phyloP scores from a whole-genome alignment of 2,329 filamentous ascomycete genomes.

The Diaporthe destruens region DNA sequence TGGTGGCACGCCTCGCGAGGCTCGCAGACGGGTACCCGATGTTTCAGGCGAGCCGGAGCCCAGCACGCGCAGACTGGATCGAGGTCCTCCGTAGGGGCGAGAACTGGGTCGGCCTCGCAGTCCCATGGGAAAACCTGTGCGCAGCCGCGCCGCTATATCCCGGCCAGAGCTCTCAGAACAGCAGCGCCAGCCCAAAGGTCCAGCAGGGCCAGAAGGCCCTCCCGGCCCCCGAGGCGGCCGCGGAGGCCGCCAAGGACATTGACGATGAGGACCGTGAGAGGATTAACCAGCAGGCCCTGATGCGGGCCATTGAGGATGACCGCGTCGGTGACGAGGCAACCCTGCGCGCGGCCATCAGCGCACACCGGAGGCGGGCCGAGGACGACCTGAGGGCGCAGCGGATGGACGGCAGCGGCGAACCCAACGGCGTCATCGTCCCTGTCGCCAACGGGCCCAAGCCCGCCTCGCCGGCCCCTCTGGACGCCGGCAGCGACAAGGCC shows the following conservation, averaged over 20 bases:
- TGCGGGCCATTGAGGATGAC: constrained; percentile 77
- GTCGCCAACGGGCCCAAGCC: constrained; percentile 13
- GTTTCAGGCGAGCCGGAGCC: constrained; percentile 79
- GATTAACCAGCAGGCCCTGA: constrained; percentile 73
- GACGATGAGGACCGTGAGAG: constrained; percentile 55
- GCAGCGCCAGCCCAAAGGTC: constrained; percentile 23
- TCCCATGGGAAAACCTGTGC: constrained; percentile 80
- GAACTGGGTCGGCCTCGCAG: constrained; percentile 76
- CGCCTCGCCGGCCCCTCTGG: neutral
- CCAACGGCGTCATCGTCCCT: constrained; percentile 32
- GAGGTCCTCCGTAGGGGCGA: constrained; percentile 76
- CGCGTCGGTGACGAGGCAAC: constrained; percentile 75
- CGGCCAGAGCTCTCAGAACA: constrained; percentile 30
- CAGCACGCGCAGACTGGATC: constrained; percentile 83
- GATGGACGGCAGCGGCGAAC: constrained; percentile 40
- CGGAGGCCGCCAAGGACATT: constrained; percentile 59
- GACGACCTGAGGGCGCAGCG: constrained; percentile 58
- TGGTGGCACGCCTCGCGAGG: constrained; percentile 80
- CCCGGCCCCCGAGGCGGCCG: constrained; percentile 56
- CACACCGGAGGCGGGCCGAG: constrained; percentile 69
- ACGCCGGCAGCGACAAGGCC: constrained; percentile 6
- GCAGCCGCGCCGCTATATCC: constrained; percentile 64
- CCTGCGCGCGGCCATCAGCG: constrained; percentile 73
- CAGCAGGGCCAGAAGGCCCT: constrained; percentile 52
- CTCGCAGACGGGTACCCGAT: constrained; percentile 85